Percentiles rank a stretch among this genome's conserved stretches.
Evolutionary conservation across 352 stramenopile genomes (phyloP).

Genomic region (Phytophthora sansomeana): DNA sequence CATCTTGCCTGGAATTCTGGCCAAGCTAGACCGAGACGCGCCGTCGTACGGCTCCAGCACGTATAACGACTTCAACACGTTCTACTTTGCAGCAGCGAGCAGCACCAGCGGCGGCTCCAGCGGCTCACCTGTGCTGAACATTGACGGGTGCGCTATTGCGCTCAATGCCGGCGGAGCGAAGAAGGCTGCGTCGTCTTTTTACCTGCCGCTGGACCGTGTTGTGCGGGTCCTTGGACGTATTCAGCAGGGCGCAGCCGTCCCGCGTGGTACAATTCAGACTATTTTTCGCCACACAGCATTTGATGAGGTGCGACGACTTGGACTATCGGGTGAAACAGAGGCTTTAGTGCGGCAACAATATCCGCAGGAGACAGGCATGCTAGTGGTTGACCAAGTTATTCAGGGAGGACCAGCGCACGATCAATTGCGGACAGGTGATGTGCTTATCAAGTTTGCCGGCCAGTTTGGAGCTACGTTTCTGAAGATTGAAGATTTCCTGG

Average conservation of each 20-base stretch:
- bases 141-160: slow-evolving; percentile 89
- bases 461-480: slow-evolving; percentile 87
- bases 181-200: slow-evolving; percentile 90
- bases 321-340: slow-evolving; percentile 75
- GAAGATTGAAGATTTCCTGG: slow-evolving; percentile 79
- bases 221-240: slow-evolving; percentile 81
- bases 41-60: slow-evolving; percentile 86
- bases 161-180: slow-evolving; percentile 93
- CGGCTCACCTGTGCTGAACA: slow-evolving; percentile 90
- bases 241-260: slow-evolving; percentile 57
- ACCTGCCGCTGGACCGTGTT: slow-evolving; percentile 89
- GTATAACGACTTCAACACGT: slow-evolving; percentile 95
- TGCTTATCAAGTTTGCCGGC: slow-evolving; percentile 85
- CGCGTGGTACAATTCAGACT: slow-evolving; percentile 87
- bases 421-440: slow-evolving; percentile 85
- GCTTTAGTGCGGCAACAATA: slow-evolving; percentile 71
- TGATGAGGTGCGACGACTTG: slow-evolving; percentile 88
- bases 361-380: slow-evolving; percentile 88
- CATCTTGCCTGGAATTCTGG: slow-evolving; percentile 91
- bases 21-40: slow-evolving; percentile 91
- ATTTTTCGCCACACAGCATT: slow-evolving; percentile 92
- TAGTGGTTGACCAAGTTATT: slow-evolving; percentile 91
- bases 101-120: slow-evolving; percentile 91
- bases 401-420: slow-evolving; percentile 77
- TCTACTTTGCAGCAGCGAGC: slow-evolving; percentile 91